phyloP scores from a whole-genome alignment of 768 basidiomycete species.

The Leccinum aurantiacum region DNA sequence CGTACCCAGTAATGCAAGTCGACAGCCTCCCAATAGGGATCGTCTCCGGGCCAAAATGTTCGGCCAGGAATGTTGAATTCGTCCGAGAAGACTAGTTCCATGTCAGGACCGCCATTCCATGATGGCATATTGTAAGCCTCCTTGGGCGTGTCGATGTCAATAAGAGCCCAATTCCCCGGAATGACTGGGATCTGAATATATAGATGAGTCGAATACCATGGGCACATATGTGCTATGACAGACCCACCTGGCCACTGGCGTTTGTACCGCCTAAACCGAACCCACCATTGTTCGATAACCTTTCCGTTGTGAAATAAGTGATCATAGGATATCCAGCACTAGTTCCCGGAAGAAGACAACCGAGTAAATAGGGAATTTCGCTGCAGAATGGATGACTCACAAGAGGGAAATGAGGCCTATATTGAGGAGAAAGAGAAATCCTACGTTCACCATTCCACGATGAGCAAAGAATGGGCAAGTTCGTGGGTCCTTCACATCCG shows the following conservation, averaged over 20 bases:
- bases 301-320: conserved; percentile 34
- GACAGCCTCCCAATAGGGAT: conserved; percentile 77
- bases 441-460: conserved; percentile 69
- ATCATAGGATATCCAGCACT: conserved; percentile 48
- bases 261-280: conserved; percentile 75
- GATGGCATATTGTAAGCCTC: conserved; percentile 54
- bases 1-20: conserved; percentile 44
- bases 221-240: not conserved
- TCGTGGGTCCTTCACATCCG: conserved; percentile 40
- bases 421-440: conserved; percentile 62
- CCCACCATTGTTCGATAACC: conserved; percentile 38
- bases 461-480: conserved; percentile 45
- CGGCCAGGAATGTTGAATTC: conserved; percentile 78
- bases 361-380: not conserved
- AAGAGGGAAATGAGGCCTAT: conserved; percentile 53
- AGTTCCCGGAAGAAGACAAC: not conserved
- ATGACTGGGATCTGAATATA: conserved; percentile 53
- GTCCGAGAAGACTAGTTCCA: conserved; percentile 70
- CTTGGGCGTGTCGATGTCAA: conserved; percentile 59
- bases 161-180: conserved; percentile 52
- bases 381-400: conserved; percentile 39
- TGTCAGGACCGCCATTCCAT: conserved; percentile 57
- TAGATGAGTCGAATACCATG: not conserved
- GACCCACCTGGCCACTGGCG: conserved; percentile 62
- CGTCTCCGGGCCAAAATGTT: conserved; percentile 79